Evolutionary conservation across 768 basidiomycete species (phyloP).

Genomic region (Fomitopsis serialis): DNA sequence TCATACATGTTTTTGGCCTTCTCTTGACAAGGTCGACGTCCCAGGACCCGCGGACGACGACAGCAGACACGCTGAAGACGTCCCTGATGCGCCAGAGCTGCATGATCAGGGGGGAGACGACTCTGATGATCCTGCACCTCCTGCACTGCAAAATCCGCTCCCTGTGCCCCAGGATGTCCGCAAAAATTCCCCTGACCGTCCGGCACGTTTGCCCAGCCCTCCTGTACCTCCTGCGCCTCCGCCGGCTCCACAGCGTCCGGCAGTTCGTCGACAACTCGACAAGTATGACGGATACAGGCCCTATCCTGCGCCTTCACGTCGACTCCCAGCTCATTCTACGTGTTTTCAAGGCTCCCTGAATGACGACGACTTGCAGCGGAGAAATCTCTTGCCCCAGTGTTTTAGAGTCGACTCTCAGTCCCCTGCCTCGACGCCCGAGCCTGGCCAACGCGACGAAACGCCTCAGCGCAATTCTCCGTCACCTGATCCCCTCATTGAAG

Average conservation of each 20-base stretch:
- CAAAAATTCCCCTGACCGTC: too few relatives aligned
- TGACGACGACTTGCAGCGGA: too few relatives aligned
- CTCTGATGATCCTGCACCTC: conserved; percentile 9
- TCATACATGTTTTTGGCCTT: conserved; percentile 2
- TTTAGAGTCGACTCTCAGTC: too few relatives aligned
- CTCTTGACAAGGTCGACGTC: conserved; percentile 4
- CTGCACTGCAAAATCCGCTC: not conserved
- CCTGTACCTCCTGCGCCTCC: too few relatives aligned
- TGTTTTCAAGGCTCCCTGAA: too few relatives aligned
- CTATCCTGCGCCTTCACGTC: too few relatives aligned
- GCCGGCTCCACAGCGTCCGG: too few relatives aligned
- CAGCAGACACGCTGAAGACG: not conserved
- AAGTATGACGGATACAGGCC: conserved; percentile 1
- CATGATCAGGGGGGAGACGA: conserved; percentile 9
- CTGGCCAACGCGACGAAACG: not conserved
- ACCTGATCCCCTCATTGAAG: not conserved
- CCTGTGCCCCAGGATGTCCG: conserved; percentile 2
- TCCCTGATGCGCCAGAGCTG: not conserved
- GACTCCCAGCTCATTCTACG: too few relatives aligned
- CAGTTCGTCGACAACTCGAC: too few relatives aligned
- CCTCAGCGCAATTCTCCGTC: not conserved
- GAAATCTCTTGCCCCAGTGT: too few relatives aligned
- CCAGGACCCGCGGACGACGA: not conserved
- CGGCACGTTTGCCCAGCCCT: too few relatives aligned
- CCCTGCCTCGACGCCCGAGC: not conserved